Evolutionary conservation across 2,329 filamentous ascomycete genomes (phyloP), one percentile per base, ranked within the genome.

Genomic region (Microcyclosporella mali): DNA sequence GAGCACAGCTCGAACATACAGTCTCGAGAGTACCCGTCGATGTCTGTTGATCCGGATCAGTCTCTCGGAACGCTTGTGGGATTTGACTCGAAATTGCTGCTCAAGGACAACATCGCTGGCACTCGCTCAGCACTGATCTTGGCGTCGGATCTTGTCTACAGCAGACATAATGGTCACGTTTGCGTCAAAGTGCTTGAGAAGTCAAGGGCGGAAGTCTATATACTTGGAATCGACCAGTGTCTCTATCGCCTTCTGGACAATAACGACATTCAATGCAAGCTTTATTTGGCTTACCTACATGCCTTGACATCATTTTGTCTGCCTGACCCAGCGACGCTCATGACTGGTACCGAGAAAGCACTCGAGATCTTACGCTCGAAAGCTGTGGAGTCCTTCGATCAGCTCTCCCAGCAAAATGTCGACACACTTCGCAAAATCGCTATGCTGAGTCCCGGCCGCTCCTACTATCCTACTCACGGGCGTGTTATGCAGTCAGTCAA

Each of bases 1-100:
- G 11, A 14, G 4, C 37, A 38, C 2, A 11, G 27, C 6, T 40
- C 53, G 2, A 1, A 33, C 2, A 30, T 60, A 6, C 31, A 34
- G 14, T 62, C 49, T 9, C 45, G 46, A 6, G 51, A 59, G 16
- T 55, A 51, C 19, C 46, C 41, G 12, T 14, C 17, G 10, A 51
- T 53, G 43, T 18, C 19, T 8, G 40, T 64, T 1, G 77, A 81
- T 39, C 56, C 58, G 0, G 50, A 75, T 7, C 82, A 86, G 53
- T 73, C 82, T 38, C 62, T 72, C 0, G 81, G 81, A 0, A 78
- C 77, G 0, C 70, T 75, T 52, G 74, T 84, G 44, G 81, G 82
- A 0, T 63, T 84, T 0, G 44, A 62, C 2, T 80, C 73, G 56
- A 82, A 75, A 56, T 60, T 83, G 2, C 71, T 84, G 0, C 58